Conservation (phyloP, 1,284 basidiomycete species). For the Cystobasidiaceae sp. region DNA sequence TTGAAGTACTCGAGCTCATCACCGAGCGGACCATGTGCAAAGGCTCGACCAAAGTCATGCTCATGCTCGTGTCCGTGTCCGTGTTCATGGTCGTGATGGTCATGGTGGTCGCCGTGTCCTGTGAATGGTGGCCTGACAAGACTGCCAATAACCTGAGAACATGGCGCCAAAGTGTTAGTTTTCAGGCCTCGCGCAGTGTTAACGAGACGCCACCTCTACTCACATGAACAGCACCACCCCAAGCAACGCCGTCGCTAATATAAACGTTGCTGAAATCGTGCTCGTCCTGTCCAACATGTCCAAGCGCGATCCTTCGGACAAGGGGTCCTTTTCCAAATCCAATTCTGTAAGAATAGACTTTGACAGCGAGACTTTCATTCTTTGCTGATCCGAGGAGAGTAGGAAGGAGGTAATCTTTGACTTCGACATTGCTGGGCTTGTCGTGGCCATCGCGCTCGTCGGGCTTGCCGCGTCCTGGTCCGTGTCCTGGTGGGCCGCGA, state of each 20-base stretch:
- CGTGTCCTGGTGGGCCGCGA: constrained; percentile 11
- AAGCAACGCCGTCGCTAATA: constrained; percentile 37
- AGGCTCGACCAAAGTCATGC: background rate
- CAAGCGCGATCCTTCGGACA: constrained; percentile 33
- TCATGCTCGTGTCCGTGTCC: background rate
- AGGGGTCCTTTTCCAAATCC: constrained; percentile 37
- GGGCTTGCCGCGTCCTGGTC: background rate
- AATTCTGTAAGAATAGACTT: constrained; percentile 37
- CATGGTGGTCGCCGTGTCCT: constrained; percentile 30
- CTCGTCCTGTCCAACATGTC: constrained; percentile 12
- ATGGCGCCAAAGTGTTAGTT: background rate
- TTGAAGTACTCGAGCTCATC: constrained; percentile 1
- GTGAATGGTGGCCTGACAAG: constrained; percentile 38
- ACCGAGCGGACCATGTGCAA: background rate
- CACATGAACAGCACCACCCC: constrained; percentile 40
- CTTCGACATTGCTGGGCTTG: constrained; percentile 29
- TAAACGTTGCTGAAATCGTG: constrained; percentile 32
- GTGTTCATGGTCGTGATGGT: background rate
- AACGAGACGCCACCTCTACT: no score
- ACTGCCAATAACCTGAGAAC: constrained; percentile 32
- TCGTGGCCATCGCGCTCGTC: background rate
- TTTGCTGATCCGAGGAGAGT: constrained; percentile 38
- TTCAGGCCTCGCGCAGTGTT: background rate
- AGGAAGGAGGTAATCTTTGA: constrained; percentile 39
- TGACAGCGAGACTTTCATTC: constrained; percentile 40